Conservation (phyloP, 495 filamentous ascomycete species). For the Penicillium argentinense region DNA sequence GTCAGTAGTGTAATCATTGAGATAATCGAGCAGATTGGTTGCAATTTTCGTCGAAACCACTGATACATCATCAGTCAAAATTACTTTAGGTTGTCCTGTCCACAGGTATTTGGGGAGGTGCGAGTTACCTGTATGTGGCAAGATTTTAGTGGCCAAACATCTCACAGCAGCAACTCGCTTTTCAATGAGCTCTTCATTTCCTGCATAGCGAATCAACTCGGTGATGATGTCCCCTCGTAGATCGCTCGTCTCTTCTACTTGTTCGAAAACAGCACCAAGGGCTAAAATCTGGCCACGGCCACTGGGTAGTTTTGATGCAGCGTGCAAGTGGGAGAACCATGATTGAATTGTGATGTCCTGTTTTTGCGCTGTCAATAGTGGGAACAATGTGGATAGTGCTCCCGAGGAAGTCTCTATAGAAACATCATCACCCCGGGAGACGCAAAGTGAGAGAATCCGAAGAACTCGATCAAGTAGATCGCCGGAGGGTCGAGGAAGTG, state of each 20-base stretch:
- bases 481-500: slow-evolving; percentile 15
- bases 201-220: slow-evolving; percentile 35
- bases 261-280: slow-evolving; percentile 41
- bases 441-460: slow-evolving; percentile 40
- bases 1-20: slow-evolving; percentile 89
- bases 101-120: background rate
- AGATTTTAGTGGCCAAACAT: slow-evolving; percentile 52
- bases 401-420: slow-evolving; percentile 48
- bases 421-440: slow-evolving; percentile 46
- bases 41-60: slow-evolving; percentile 27
- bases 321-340: slow-evolving; percentile 40
- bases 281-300: slow-evolving; percentile 47
- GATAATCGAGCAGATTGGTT: slow-evolving; percentile 41
- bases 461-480: slow-evolving; percentile 37
- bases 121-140: slow-evolving; percentile 41
- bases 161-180: slow-evolving; percentile 60
- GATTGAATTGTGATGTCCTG: slow-evolving; percentile 33
- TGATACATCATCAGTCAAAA: slow-evolving; percentile 18
- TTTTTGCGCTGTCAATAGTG: slow-evolving; percentile 32
- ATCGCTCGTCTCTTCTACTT: slow-evolving; percentile 20
- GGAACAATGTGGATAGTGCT: slow-evolving; percentile 44
- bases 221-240: slow-evolving; percentile 29
- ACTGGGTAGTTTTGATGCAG: slow-evolving; percentile 39
- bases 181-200: slow-evolving; percentile 53
- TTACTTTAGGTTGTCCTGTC: background rate